Percentiles rank a stretch among this genome's conserved stretches.
These are phyloP conservation scores for Biancaea sappan DNA, from an alignment of 306 rosid genomes.

Conservation along the genomic window DNA sequence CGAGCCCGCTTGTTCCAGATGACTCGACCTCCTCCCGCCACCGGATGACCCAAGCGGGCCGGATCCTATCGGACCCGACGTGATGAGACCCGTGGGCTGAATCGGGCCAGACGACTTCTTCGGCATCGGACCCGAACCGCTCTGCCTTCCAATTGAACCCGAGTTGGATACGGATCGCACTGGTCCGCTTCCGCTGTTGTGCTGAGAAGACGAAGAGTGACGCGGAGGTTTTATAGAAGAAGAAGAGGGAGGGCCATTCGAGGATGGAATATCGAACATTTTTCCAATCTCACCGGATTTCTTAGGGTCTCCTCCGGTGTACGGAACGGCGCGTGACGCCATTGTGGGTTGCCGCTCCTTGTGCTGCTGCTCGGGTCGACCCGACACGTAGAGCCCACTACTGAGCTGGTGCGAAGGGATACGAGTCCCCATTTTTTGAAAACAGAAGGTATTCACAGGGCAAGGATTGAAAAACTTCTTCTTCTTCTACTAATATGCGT, in stretches of 20 bases:
- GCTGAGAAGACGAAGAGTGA: conserved; percentile 73
- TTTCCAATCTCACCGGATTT: conserved; percentile 92
- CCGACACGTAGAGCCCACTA: conserved; percentile 88
- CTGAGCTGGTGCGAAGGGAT: conserved; percentile 93
- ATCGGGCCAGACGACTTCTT: conserved; percentile 71
- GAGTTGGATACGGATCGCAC: conserved; percentile 89
- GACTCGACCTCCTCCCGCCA: conserved; percentile 52
- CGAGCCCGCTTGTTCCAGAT: conserved; percentile 48
- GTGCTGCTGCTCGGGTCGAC: conserved; percentile 72
- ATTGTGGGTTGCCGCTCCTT: conserved; percentile 88
- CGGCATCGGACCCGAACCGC: conserved; percentile 59
- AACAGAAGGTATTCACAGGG: conserved; percentile 9
- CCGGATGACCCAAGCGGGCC: conserved; percentile 59
- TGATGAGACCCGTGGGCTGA: conserved; percentile 70
- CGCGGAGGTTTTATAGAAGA: conserved; percentile 52
- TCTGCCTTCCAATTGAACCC: conserved; percentile 51
- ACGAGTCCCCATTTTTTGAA: conserved; percentile 65
- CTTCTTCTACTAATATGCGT: background rate
- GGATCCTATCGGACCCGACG: conserved; percentile 77
- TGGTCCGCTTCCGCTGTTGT: conserved; percentile 66
- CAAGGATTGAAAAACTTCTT: background rate
- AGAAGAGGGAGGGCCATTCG: conserved; percentile 35
- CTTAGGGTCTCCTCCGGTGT: conserved; percentile 95
- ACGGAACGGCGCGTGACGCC: conserved; percentile 80
- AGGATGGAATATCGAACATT: conserved; percentile 77